Conservation (phyloP, 2,329 filamentous ascomycete species). For the Pestalotiopsis sp. region DNA sequence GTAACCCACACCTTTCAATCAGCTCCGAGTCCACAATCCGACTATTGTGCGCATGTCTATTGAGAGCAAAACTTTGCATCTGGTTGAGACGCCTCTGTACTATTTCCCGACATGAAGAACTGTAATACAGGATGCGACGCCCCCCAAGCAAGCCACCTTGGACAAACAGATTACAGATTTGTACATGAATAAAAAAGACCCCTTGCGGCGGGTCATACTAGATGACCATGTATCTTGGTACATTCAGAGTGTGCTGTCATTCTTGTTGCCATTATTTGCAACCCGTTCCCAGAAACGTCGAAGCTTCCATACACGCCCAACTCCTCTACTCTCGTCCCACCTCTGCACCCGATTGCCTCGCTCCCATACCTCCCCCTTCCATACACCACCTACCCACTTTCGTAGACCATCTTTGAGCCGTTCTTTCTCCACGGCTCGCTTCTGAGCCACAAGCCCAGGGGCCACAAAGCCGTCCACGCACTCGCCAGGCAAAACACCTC, state of each 20-base stretch:
- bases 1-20: too few species aligned
- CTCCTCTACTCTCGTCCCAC: conserved; percentile 51
- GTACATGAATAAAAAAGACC: neutral
- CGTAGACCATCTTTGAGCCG: conserved; percentile 66
- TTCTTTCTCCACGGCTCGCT: conserved; percentile 65
- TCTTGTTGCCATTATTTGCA: conserved; percentile 30
- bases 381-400: conserved; percentile 63
- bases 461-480: conserved; percentile 55
- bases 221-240: neutral
- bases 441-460: conserved; percentile 62
- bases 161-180: too few species aligned
- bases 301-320: conserved; percentile 61
- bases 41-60: too few species aligned
- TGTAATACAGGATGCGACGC: too few species aligned
- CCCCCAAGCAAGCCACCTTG: too few species aligned
- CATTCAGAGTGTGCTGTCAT: neutral
- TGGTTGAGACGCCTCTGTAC: too few species aligned
- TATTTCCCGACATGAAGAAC: too few species aligned
- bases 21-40: too few species aligned
- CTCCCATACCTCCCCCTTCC: conserved; percentile 52
- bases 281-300: conserved; percentile 68
- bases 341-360: conserved; percentile 46
- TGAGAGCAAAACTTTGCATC: too few species aligned
- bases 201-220: neutral
- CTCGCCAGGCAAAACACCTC: conserved; percentile 65